Conservation (phyloP, 2,329 filamentous ascomycete genomes). For the Aspergillus sp. region DNA sequence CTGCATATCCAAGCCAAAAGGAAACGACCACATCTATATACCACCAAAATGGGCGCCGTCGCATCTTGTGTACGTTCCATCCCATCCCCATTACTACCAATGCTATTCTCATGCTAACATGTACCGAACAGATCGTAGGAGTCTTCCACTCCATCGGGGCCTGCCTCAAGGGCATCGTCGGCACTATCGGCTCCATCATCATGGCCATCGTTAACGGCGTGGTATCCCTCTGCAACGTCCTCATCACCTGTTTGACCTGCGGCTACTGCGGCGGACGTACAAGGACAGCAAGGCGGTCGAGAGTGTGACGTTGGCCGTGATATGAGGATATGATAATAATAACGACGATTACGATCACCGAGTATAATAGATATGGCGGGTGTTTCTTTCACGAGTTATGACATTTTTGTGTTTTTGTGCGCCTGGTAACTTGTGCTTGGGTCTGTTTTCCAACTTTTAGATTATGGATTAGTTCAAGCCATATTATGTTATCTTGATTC, state of each 20-base stretch:
- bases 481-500: too few relatives aligned
- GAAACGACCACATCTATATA: conserved; percentile 4
- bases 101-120: conserved; percentile 14
- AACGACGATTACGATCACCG: conserved; percentile 3
- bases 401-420: not conserved
- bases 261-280: conserved; percentile 28
- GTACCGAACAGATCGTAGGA: conserved; percentile 44
- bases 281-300: conserved; percentile 14
- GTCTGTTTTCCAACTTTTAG: too few relatives aligned
- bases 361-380: conserved; percentile 1
- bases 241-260: conserved; percentile 57
- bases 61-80: conserved; percentile 65
- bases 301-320: conserved; percentile 7
- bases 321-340: not conserved
- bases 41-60: conserved; percentile 66
- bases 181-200: conserved; percentile 57
- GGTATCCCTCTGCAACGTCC: conserved; percentile 56
- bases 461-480: too few relatives aligned
- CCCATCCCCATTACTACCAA: not conserved
- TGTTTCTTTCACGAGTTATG: not conserved
- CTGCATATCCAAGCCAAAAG: conserved; percentile 1
- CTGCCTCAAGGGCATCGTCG: conserved; percentile 60
- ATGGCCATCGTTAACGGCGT: conserved; percentile 60
- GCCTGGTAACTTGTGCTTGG: too few relatives aligned
- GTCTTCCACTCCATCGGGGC: conserved; percentile 57